phyloP scores from a whole-genome alignment of 108 stramenopile genomes.

The Conticribra guillardii region DNA sequence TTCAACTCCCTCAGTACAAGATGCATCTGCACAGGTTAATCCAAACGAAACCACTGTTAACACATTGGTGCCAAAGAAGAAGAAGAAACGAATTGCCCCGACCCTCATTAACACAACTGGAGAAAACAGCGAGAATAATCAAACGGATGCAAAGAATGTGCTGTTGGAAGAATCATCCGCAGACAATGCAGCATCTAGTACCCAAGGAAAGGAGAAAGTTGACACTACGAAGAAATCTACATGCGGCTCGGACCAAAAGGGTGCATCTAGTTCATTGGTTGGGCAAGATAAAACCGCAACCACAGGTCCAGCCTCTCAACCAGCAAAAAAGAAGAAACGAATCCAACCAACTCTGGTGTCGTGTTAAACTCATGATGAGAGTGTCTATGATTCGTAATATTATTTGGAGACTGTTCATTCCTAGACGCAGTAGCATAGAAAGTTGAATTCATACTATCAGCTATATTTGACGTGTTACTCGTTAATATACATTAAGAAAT shows the following conservation, averaged over 20 bases:
- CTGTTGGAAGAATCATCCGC: neutral
- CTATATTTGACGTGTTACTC: too few species aligned
- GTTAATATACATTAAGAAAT: too few species aligned
- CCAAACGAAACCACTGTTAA: slow-evolving; percentile 10
- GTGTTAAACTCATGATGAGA: neutral
- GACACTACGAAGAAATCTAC: neutral
- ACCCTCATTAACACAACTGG: neutral
- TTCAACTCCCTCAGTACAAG: neutral
- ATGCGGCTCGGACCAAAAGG: neutral
- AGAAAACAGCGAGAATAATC: too few species aligned
- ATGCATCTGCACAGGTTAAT: neutral
- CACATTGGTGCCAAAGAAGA: slow-evolving; percentile 16
- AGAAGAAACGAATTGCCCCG: slow-evolving; percentile 1
- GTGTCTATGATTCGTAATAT: neutral
- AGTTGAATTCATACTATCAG: too few species aligned
- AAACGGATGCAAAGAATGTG: neutral
- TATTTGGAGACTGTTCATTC: too few species aligned
- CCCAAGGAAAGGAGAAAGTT: too few species aligned
- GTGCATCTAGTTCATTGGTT: neutral
- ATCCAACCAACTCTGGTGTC: neutral
- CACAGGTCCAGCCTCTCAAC: neutral
- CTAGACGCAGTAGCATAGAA: too few species aligned
- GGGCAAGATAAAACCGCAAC: too few species aligned
- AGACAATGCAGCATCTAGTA: neutral
- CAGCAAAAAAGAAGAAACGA: neutral